Evolutionary conservation across 768 basidiomycete genomes (phyloP).

Genomic region (Mycena vitilis): DNA sequence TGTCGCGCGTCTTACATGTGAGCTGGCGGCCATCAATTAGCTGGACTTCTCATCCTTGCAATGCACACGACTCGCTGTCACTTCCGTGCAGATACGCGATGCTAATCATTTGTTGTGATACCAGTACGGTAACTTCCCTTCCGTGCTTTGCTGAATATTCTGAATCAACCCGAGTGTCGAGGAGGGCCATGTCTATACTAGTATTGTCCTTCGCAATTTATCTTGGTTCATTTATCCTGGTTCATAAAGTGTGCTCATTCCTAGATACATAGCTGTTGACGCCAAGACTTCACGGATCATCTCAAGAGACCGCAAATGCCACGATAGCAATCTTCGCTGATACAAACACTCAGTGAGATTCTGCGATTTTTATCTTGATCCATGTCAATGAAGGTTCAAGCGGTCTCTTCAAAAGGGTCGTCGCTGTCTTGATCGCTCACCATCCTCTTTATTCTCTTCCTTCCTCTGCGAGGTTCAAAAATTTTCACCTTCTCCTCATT

Average conservation of each 20-base stretch:
- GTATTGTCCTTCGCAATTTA: too few relatives aligned
- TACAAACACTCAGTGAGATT: neutral
- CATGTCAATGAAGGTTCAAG: neutral
- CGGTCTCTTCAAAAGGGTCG: neutral
- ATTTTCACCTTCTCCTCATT: slow-evolving; percentile 2
- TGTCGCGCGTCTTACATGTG: too few relatives aligned
- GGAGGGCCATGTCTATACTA: too few relatives aligned
- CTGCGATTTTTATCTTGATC: neutral
- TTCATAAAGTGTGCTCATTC: neutral
- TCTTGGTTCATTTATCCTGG: too few relatives aligned
- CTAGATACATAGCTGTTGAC: neutral
- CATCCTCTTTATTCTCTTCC: neutral
- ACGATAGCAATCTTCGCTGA: neutral
- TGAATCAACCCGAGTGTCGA: too few relatives aligned
- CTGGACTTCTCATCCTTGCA: too few relatives aligned
- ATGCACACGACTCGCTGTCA: too few relatives aligned
- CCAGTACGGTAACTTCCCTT: too few relatives aligned
- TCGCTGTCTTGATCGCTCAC: neutral
- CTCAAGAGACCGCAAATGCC: neutral
- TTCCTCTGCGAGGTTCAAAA: slow-evolving; percentile 9
- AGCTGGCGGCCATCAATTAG: too few relatives aligned
- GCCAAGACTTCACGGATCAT: neutral
- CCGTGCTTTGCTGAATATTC: too few relatives aligned
- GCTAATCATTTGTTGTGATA: too few relatives aligned
- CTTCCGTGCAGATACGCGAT: too few relatives aligned